phyloP scores from a whole-genome alignment of 345 rosid genomes.

The Punica granatum region DNA sequence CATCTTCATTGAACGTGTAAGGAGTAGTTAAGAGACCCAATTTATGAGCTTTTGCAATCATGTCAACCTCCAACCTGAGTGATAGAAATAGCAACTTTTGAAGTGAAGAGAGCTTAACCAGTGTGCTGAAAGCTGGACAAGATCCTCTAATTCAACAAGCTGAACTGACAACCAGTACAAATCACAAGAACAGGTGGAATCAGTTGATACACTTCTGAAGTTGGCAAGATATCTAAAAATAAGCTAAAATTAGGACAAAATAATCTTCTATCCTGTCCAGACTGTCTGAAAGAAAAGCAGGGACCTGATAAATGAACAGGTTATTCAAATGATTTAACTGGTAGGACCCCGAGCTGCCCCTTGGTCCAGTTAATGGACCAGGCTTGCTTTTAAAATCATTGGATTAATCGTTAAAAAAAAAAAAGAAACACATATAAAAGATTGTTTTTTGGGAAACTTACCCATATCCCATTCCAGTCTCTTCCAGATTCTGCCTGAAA shows the following conservation, averaged over 20 bases:
- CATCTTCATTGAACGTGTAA: conserved; percentile 66
- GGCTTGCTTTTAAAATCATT: neutral
- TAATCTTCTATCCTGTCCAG: neutral
- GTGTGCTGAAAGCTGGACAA: neutral
- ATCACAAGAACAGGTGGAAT: neutral
- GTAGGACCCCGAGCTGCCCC: neutral
- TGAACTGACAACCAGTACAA: neutral
- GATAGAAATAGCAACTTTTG: conserved; percentile 2
- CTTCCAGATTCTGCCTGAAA: conserved; percentile 90
- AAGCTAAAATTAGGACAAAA: neutral
- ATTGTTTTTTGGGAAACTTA: conserved; percentile 24
- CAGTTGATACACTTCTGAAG: neutral
- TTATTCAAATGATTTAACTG: neutral
- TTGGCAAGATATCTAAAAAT: neutral
- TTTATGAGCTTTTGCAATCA: conserved; percentile 76
- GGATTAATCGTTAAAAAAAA: too few relatives aligned
- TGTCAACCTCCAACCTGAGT: conserved; percentile 74
- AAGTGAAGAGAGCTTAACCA: neutral
- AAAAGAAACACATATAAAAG: too few relatives aligned
- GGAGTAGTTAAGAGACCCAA: conserved; percentile 93
- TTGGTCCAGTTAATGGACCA: neutral
- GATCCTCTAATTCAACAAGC: neutral
- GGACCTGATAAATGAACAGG: neutral
- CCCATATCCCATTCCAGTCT: conserved; percentile 98
- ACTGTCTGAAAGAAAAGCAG: neutral